Evolutionary conservation across 148 eudicot genomes (phyloP).

Genomic region (Chenopodium berlandieri): DNA sequence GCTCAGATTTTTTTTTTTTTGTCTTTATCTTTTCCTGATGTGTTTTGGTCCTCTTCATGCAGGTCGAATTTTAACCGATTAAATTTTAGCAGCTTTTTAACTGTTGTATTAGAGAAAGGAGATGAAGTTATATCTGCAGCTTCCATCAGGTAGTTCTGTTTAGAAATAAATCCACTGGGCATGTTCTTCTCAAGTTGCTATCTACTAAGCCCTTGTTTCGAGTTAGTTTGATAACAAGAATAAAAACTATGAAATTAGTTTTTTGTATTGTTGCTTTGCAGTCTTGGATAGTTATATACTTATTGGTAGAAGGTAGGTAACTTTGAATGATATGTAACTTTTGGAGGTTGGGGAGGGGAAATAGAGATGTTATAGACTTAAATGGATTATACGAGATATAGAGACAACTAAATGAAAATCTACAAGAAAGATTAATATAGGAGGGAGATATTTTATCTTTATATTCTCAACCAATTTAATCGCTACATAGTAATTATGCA

Average conservation of each 20-base stretch:
- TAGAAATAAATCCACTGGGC: not conserved
- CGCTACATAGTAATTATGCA: no score
- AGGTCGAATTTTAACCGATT: slow-evolving; percentile 83
- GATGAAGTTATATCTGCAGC: slow-evolving; percentile 78
- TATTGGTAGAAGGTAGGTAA: not conserved
- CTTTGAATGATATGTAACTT: not conserved
- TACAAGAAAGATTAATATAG: not conserved
- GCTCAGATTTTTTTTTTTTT: not conserved
- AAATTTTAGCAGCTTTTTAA: slow-evolving; percentile 66
- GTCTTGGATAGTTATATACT: not conserved
- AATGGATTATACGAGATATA: not conserved
- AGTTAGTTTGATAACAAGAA: not conserved
- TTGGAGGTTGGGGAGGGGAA: not conserved
- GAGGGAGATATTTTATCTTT: not conserved
- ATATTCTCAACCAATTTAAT: not conserved
- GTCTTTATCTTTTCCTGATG: not conserved
- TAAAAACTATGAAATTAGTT: not conserved
- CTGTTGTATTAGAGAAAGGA: slow-evolving; percentile 76
- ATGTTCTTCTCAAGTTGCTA: not conserved
- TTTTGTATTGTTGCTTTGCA: not conserved
- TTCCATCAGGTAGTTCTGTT: slow-evolving; percentile 61
- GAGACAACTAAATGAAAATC: not conserved
- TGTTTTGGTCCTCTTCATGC: slow-evolving; percentile 11
- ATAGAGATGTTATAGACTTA: not conserved
- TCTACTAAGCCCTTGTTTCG: not conserved